These are phyloP conservation scores for Cichorium intybus DNA, from an alignment of 140 eudicot genomes.

Conservation along the genomic window DNA sequence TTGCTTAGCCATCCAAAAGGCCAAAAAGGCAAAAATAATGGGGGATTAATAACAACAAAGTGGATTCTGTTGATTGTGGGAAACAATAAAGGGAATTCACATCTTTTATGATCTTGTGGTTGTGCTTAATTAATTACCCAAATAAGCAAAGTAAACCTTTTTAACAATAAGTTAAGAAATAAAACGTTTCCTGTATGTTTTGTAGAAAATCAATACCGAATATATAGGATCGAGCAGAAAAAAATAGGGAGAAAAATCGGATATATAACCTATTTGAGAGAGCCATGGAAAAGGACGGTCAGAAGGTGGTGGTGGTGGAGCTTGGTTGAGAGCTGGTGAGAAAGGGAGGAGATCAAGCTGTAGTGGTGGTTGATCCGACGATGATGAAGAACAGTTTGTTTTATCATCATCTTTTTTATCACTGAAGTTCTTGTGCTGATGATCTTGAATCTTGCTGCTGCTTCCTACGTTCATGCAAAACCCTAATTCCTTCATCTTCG, in stretches of 20 bases:
- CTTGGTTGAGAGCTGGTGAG: constrained; percentile 52
- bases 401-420: constrained; percentile 17
- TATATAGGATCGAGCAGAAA: constrained; percentile 1
- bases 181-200: neutral
- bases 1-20: neutral
- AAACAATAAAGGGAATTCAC: neutral
- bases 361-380: constrained; percentile 48
- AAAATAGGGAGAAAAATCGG: constrained; percentile 5
- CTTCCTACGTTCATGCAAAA: constrained; percentile 64
- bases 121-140: constrained; percentile 3
- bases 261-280: constrained; percentile 47
- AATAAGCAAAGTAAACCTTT: neutral
- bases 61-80: neutral
- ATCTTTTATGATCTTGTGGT: neutral
- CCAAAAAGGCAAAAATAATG: too few species aligned
- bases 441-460: constrained; percentile 22
- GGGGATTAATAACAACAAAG: neutral
- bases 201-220: neutral
- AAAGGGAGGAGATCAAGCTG: constrained; percentile 89
- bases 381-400: constrained; percentile 31
- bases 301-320: constrained; percentile 38
- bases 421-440: constrained; percentile 1
- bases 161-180: neutral
- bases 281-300: constrained; percentile 74
- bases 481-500: constrained; percentile 43